Percentiles rank a stretch among this genome's conserved stretches.
Conservation (phyloP, 495 filamentous ascomycete species). For the Penicillium dipodomyicola region DNA sequence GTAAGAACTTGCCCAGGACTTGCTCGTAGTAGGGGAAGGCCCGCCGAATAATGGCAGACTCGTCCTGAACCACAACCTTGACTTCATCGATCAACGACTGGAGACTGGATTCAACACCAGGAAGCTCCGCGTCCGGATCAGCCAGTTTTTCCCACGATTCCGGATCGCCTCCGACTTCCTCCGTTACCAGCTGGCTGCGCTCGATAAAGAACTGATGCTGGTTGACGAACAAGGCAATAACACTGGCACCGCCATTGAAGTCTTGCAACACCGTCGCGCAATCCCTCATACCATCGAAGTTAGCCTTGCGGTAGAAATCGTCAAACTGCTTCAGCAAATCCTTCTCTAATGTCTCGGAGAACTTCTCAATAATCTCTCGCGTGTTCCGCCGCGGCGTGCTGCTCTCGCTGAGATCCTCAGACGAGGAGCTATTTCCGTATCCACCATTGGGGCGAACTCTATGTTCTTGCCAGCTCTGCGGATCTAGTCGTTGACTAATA, state of each 20-base stretch:
- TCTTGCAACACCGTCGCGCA: conserved; percentile 92
- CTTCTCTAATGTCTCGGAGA: conserved; percentile 92
- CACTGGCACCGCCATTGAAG: conserved; percentile 92
- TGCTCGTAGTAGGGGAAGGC: conserved; percentile 96
- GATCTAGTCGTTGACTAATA: conserved; percentile 82
- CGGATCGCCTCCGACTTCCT: conserved; percentile 79
- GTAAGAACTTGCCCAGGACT: conserved; percentile 85
- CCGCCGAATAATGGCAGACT: conserved; percentile 90
- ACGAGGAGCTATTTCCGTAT: conserved; percentile 34
- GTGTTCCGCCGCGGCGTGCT: conserved; percentile 59
- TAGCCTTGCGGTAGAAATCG: conserved; percentile 87
- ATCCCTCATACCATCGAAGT: conserved; percentile 94
- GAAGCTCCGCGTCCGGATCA: conserved; percentile 88
- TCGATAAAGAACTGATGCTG: conserved; percentile 99
- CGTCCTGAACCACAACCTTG: conserved; percentile 91
- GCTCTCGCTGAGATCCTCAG: conserved; percentile 35
- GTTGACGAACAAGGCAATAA: conserved; percentile 94
- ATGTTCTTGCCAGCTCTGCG: conserved; percentile 62
- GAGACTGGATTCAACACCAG: conserved; percentile 86
- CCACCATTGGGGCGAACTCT: conserved; percentile 61
- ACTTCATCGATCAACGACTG: conserved; percentile 92
- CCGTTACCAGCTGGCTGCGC: conserved; percentile 80
- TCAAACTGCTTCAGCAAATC: conserved; percentile 96
- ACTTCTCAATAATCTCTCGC: conserved; percentile 91
- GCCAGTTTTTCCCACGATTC: conserved; percentile 88